phyloP scores from a whole-genome alignment of 257 asterid genomes.

The Rubia yunnanensis region DNA sequence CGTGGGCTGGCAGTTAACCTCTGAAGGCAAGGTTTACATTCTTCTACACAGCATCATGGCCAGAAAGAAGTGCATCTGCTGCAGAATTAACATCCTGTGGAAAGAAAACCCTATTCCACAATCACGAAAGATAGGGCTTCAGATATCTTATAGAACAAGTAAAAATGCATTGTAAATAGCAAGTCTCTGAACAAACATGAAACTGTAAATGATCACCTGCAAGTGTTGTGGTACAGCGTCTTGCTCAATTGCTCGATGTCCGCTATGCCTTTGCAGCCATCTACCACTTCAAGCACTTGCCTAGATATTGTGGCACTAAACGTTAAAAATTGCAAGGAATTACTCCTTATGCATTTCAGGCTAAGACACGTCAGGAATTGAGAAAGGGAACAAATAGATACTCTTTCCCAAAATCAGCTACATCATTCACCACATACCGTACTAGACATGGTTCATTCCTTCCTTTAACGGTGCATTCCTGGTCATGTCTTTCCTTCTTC shows the following conservation, averaged over 20 bases:
- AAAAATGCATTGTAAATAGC: neutral
- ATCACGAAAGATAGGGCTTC: neutral
- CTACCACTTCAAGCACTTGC: conserved; percentile 95
- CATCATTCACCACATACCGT: conserved; percentile 29
- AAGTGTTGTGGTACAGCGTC: conserved; percentile 74
- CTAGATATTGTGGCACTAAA: conserved; percentile 25
- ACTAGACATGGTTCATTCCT: conserved; percentile 96
- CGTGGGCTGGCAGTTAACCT: too few species aligned
- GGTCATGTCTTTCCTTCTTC: conserved; percentile 84
- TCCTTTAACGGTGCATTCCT: conserved; percentile 74
- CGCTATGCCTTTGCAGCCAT: conserved; percentile 72
- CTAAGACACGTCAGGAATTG: neutral
- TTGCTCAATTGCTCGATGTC: conserved; percentile 67
- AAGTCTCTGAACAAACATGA: neutral
- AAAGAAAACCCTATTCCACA: conserved; percentile 60
- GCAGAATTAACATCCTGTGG: conserved; percentile 81
- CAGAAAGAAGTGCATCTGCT: conserved; percentile 70
- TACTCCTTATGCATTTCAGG: neutral
- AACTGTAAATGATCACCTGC: conserved; percentile 43
- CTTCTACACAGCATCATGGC: conserved; percentile 23
- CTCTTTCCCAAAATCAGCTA: neutral
- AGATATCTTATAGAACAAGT: neutral
- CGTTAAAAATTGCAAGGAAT: neutral
- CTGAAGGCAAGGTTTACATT: neutral
- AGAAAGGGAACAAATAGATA: neutral